Evolutionary conservation across 306 rosid genomes (phyloP).

Genomic region (Trifolium fragiferum): DNA sequence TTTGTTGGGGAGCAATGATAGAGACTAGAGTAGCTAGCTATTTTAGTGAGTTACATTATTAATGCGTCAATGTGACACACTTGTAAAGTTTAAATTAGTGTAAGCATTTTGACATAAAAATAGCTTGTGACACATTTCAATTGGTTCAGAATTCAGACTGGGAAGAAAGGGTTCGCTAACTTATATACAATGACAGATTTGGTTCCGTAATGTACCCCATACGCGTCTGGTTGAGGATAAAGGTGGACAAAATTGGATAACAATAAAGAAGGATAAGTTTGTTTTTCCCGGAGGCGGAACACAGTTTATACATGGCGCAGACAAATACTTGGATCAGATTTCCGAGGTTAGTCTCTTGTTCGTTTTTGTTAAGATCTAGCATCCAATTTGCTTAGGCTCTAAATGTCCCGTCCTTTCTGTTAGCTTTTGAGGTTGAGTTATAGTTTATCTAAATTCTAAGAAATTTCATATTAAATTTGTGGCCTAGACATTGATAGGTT

Average conservation of each 20-base stretch:
- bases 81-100: background rate
- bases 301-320: conserved; percentile 82
- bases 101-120: conserved; percentile 7
- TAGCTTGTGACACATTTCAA: conserved; percentile 1
- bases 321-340: conserved; percentile 77
- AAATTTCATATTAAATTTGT: conserved; percentile 15
- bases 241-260: conserved; percentile 89
- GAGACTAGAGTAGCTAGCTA: background rate
- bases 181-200: conserved; percentile 61
- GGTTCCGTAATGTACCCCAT: conserved; percentile 91
- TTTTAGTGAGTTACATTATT: background rate
- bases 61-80: too few relatives aligned
- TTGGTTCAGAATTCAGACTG: conserved; percentile 26
- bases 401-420: background rate
- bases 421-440: background rate
- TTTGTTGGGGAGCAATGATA: background rate
- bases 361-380: background rate
- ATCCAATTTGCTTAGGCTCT: background rate
- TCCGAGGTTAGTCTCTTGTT: conserved; percentile 57
- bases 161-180: conserved; percentile 34
- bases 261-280: conserved; percentile 63
- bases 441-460: background rate
- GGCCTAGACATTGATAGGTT: conserved; percentile 25
- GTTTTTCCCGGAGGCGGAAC: conserved; percentile 84
- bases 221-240: conserved; percentile 80